phyloP scores from a whole-genome alignment of 1,139 yeast species.

The Candida sp. region DNA sequence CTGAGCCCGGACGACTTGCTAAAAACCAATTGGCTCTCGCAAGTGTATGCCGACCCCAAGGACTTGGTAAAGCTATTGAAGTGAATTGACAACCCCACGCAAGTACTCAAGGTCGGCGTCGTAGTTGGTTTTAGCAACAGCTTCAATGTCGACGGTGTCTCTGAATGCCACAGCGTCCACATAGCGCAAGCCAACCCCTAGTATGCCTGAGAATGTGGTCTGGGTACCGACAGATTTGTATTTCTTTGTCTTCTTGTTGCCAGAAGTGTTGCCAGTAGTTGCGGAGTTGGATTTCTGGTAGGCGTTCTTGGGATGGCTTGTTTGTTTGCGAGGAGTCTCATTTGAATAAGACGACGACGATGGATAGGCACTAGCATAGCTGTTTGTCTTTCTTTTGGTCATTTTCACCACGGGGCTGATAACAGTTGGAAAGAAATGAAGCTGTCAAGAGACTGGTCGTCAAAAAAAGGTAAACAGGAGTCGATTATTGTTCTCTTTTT shows the following conservation, averaged over 20 bases:
- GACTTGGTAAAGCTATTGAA: conserved; percentile 30
- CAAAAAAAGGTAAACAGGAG: neutral
- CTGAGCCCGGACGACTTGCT: conserved; percentile 28
- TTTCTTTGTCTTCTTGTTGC: neutral
- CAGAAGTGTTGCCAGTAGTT: neutral
- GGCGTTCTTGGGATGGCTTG: neutral
- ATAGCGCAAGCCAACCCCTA: neutral
- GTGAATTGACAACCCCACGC: neutral
- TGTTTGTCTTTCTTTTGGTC: neutral
- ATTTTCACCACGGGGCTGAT: neutral
- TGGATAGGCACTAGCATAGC: neutral
- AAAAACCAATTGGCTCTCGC: conserved; percentile 42
- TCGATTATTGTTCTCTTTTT: too few species aligned
- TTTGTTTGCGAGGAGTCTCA: neutral
- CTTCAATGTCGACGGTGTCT: neutral
- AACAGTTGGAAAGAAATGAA: neutral
- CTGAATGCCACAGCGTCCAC: neutral
- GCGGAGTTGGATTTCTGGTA: neutral
- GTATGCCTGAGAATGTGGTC: neutral
- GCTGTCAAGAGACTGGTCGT: neutral
- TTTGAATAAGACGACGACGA: neutral
- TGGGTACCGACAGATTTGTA: neutral
- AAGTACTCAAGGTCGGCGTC: conserved; percentile 1
- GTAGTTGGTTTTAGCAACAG: too few species aligned
- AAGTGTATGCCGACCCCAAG: conserved; percentile 46